Conservation (phyloP, 1,139 yeast species). For the Yamadazyma sp. region DNA sequence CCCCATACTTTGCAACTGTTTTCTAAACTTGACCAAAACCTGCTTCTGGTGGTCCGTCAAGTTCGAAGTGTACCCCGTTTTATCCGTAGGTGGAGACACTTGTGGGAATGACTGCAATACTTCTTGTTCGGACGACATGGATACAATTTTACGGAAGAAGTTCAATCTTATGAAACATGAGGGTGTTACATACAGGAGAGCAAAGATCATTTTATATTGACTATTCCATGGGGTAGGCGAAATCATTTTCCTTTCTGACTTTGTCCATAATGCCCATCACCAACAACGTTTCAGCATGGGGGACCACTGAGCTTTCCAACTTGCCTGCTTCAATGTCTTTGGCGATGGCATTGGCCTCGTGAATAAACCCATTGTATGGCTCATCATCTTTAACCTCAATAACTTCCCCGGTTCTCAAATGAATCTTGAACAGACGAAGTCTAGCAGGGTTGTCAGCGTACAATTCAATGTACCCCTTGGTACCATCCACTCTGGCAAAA, state of each 20-base stretch:
- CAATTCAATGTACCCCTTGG: constrained; percentile 35
- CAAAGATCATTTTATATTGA: background rate
- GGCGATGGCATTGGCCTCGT: constrained; percentile 55
- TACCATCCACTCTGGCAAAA: constrained; percentile 38
- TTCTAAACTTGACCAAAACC: constrained; percentile 58
- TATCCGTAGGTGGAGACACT: constrained; percentile 53
- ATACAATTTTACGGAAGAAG: background rate
- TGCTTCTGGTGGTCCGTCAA: constrained; percentile 67
- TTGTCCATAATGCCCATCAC: constrained; percentile 47
- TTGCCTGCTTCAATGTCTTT: constrained; percentile 37
- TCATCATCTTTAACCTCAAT: constrained; percentile 28
- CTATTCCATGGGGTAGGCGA: constrained; percentile 42
- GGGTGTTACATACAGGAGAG: constrained; percentile 3
- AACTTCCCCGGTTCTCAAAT: constrained; percentile 22
- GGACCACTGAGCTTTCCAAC: constrained; percentile 33
- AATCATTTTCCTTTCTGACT: constrained; percentile 39
- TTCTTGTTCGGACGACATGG: constrained; percentile 21
- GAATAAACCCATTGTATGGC: constrained; percentile 44
- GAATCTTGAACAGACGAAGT: constrained; percentile 28
- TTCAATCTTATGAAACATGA: background rate
- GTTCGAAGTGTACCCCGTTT: constrained; percentile 81
- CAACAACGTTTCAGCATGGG: constrained; percentile 44
- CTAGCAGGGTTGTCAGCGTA: constrained; percentile 37
- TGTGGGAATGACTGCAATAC: constrained; percentile 63
- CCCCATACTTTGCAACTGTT: constrained; percentile 59